Conservation (phyloP, 148 eudicot genomes). For the Camellia granthamiana region DNA sequence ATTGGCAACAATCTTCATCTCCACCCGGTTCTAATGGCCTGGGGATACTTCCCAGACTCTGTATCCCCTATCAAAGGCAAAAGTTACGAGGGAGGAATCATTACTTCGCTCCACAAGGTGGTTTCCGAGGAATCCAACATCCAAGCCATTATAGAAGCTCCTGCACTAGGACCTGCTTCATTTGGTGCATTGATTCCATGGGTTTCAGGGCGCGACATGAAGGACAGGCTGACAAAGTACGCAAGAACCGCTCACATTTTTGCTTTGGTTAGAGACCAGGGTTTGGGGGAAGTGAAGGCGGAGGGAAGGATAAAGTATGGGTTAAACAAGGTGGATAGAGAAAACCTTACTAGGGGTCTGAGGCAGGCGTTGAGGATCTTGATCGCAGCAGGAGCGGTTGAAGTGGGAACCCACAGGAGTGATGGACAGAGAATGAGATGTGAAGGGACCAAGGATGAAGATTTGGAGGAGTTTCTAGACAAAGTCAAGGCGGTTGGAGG, state of each 20-base stretch:
- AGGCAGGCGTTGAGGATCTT: conserved; percentile 61
- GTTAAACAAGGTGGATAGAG: conserved; percentile 43
- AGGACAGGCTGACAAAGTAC: conserved; percentile 57
- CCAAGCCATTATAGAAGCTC: conserved; percentile 58
- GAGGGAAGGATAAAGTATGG: conserved; percentile 51
- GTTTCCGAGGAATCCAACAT: conserved; percentile 39
- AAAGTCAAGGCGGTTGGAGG: conserved; percentile 55
- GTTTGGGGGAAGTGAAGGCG: conserved; percentile 60
- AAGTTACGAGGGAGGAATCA: conserved; percentile 71
- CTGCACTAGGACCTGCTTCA: conserved; percentile 55
- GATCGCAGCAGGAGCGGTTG: conserved; percentile 73
- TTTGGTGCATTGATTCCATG: conserved; percentile 59
- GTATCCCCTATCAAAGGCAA: conserved; percentile 37
- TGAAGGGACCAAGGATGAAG: conserved; percentile 44
- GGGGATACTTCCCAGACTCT: conserved; percentile 88
- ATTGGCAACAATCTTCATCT: conserved; percentile 79
- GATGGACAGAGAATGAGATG: conserved; percentile 82
- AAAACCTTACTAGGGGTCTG: conserved; percentile 59
- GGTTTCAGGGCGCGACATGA: conserved; percentile 73
- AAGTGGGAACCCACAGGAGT: conserved; percentile 80
- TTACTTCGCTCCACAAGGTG: conserved; percentile 75
- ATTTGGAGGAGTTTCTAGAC: conserved; percentile 77
- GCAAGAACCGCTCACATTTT: conserved; percentile 65
- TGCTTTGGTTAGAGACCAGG: conserved; percentile 51
- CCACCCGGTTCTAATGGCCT: conserved; percentile 61